A percentile compares a stretch with the other conserved stretches of the same genome.
Evolutionary conservation across 192 early-diverging fungal species (phyloP).

Genomic region (Lunasporangiospora selenospora): DNA sequence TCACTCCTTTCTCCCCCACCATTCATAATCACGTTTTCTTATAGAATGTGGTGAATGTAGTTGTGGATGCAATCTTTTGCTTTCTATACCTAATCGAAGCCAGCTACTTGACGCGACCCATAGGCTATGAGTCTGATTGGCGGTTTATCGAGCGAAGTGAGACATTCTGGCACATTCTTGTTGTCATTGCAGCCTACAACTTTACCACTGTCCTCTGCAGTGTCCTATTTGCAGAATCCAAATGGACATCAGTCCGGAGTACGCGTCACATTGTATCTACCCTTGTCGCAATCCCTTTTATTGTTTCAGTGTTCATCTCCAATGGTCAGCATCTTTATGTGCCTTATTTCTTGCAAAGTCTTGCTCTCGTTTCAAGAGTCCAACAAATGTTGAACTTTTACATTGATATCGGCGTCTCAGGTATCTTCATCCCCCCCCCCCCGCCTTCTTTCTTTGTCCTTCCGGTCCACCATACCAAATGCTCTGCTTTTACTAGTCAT

Average conservation of each 20-base stretch:
- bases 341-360: constrained; percentile 69
- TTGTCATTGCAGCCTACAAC: constrained; percentile 33
- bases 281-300: constrained; percentile 60
- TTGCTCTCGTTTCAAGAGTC: constrained; percentile 59
- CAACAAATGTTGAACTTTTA: constrained; percentile 63
- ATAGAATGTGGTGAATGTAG: constrained; percentile 40
- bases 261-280: constrained; percentile 31
- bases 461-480: too few species aligned
- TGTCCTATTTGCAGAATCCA: constrained; percentile 39
- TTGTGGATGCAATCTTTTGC: constrained; percentile 26
- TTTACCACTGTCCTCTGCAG: constrained; percentile 21
- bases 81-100: constrained; percentile 33
- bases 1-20: background rate
- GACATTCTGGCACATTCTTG: constrained; percentile 29
- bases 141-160: constrained; percentile 22
- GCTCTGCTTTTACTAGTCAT: background rate
- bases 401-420: constrained; percentile 56
- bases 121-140: constrained; percentile 26
- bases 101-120: constrained; percentile 31
- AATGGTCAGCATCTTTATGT: constrained; percentile 61
- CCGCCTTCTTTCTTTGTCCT: too few species aligned
- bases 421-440: too few species aligned
- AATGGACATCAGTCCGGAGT: constrained; percentile 18
- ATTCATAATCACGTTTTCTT: background rate
- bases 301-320: constrained; percentile 52